A percentile compares a stretch with the other conserved stretches of the same genome.
Conservation (phyloP, 2,329 filamentous ascomycete genomes). For the Didymella exigua region DNA sequence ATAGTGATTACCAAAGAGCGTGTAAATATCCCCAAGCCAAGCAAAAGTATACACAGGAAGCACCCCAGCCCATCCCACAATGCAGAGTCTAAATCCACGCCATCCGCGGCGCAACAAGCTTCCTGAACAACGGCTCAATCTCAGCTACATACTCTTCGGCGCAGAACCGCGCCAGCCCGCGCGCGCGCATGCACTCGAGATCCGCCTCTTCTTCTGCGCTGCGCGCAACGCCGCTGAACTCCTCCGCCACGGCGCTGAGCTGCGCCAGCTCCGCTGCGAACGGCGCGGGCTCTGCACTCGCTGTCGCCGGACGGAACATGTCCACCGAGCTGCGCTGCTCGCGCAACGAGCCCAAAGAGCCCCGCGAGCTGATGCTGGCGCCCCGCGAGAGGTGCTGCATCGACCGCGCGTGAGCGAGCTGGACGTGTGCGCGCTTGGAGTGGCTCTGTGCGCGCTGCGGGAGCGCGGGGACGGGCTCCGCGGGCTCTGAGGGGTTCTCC, state of each 20-base stretch:
- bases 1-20: slow-evolving; percentile 12
- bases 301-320: slow-evolving; percentile 45
- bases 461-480: slow-evolving; percentile 65
- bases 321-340: slow-evolving; percentile 59
- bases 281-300: slow-evolving; percentile 56
- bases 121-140: slow-evolving; percentile 66
- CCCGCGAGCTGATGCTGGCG: slow-evolving; percentile 24
- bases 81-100: slow-evolving; percentile 41
- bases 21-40: slow-evolving; percentile 5
- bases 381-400: slow-evolving; percentile 50
- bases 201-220: slow-evolving; percentile 74
- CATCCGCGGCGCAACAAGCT: slow-evolving; percentile 33
- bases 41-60: slow-evolving; percentile 16
- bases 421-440: slow-evolving; percentile 84
- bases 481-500: slow-evolving; percentile 22
- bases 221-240: slow-evolving; percentile 68
- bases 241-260: slow-evolving; percentile 90
- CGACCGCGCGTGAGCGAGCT: slow-evolving; percentile 72
- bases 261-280: slow-evolving; percentile 91
- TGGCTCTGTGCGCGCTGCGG: slow-evolving; percentile 83
- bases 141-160: slow-evolving; percentile 85
- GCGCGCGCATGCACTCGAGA: slow-evolving; percentile 69
- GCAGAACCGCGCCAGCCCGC: slow-evolving; percentile 73
- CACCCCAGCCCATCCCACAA: background rate
- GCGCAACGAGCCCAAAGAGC: slow-evolving; percentile 59